These are phyloP conservation scores for Roridomyces roridus DNA, from an alignment of 768 basidiomycete genomes.

Conservation along the genomic window DNA sequence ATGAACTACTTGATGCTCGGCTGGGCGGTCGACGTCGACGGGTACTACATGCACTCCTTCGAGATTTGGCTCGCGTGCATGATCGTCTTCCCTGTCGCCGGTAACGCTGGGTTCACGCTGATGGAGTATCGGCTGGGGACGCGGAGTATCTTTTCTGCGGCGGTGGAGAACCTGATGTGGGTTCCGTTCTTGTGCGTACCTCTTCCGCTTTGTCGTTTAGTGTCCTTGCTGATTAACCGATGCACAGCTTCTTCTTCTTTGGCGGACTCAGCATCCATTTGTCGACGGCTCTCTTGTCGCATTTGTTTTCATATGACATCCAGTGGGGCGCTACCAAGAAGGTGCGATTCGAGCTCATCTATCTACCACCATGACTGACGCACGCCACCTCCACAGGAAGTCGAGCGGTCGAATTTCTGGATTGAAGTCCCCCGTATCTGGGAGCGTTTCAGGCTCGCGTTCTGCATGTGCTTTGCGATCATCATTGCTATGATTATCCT, in stretches of 20 bases:
- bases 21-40: slow-evolving; percentile 65
- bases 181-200: slow-evolving; percentile 77
- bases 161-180: slow-evolving; percentile 68
- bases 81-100: slow-evolving; percentile 71
- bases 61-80: slow-evolving; percentile 79
- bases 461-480: slow-evolving; percentile 57
- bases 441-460: slow-evolving; percentile 75
- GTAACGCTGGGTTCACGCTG: slow-evolving; percentile 71
- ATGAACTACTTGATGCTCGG: slow-evolving; percentile 78
- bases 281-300: slow-evolving; percentile 66
- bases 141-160: slow-evolving; percentile 52
- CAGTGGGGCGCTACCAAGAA: slow-evolving; percentile 82
- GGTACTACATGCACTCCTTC: slow-evolving; percentile 74
- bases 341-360: slow-evolving; percentile 27
- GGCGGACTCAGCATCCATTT: slow-evolving; percentile 78
- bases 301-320: slow-evolving; percentile 79
- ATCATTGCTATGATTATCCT: slow-evolving; percentile 66
- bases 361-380: not conserved
- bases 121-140: slow-evolving; percentile 73
- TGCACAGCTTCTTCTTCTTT: slow-evolving; percentile 76
- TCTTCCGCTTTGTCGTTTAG: slow-evolving; percentile 13
- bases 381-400: slow-evolving; percentile 60
- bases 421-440: slow-evolving; percentile 86
- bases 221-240: not conserved
- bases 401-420: slow-evolving; percentile 90